These are phyloP conservation scores for Pythium rhizo-oryzae DNA, from an alignment of 352 stramenopile genomes.

Conservation along the genomic window DNA sequence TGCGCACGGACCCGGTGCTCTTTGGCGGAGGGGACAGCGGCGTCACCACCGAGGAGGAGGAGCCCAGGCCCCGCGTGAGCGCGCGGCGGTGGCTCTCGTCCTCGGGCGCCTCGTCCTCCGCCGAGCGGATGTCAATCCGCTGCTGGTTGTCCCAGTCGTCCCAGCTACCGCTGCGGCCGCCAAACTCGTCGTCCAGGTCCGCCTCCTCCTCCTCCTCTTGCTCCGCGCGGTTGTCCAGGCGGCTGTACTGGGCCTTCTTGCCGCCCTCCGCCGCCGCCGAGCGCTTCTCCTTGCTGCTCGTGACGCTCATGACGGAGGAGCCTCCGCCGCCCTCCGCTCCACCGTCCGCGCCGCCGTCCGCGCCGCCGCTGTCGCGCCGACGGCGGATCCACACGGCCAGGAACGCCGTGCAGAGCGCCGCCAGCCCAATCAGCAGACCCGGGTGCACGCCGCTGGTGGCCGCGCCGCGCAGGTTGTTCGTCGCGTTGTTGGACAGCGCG, in stretches of 20 bases:
- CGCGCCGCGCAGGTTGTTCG: slow-evolving; percentile 2
- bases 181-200: slow-evolving; percentile 51
- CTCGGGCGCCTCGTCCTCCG: slow-evolving; percentile 15
- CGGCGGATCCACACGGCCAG: slow-evolving; percentile 26
- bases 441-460: slow-evolving; percentile 22
- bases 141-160: slow-evolving; percentile 67
- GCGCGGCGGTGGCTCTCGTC: slow-evolving; percentile 12
- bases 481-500: slow-evolving; percentile 6
- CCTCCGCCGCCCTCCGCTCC: background rate
- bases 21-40: slow-evolving; percentile 18
- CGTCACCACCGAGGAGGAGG: slow-evolving; percentile 31
- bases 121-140: slow-evolving; percentile 6
- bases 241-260: slow-evolving; percentile 64
- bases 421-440: slow-evolving; percentile 13
- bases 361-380: slow-evolving; percentile 5
- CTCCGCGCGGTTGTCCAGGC: slow-evolving; percentile 53
- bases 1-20: slow-evolving; percentile 8
- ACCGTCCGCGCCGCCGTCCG: slow-evolving; percentile 1
- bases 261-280: background rate
- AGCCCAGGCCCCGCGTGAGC: slow-evolving; percentile 28
- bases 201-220: slow-evolving; percentile 44
- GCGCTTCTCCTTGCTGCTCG: slow-evolving; percentile 22
- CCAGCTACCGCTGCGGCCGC: slow-evolving; percentile 54
- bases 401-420: slow-evolving; percentile 22
- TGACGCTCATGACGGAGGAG: slow-evolving; percentile 20